phyloP scores from a whole-genome alignment of 257 asterid species.

The Capsicum chinense region DNA sequence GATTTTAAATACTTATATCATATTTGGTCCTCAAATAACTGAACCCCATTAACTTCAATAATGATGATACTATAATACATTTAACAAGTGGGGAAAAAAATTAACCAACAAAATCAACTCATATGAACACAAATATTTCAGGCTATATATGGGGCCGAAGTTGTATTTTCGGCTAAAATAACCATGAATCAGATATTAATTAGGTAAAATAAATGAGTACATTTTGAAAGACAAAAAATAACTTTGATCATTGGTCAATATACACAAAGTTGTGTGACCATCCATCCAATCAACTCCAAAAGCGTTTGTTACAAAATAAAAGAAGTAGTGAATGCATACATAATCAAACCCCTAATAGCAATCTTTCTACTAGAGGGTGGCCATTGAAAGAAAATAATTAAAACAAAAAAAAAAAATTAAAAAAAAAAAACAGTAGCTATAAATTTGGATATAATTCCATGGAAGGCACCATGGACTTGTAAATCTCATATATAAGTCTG shows the following conservation, averaged over 20 bases:
- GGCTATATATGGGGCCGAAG: not conserved
- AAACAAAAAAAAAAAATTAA: too few relatives aligned
- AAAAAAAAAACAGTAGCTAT: not conserved
- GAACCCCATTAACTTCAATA: not conserved
- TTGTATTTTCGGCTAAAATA: too few relatives aligned
- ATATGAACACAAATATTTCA: not conserved
- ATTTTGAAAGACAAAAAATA: too few relatives aligned
- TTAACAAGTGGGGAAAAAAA: not conserved
- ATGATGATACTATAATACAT: not conserved
- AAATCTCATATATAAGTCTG: constrained; percentile 71
- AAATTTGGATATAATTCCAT: constrained; percentile 49
- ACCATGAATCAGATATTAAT: too few relatives aligned
- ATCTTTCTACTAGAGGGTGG: not conserved
- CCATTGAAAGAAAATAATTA: not conserved
- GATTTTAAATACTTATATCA: not conserved
- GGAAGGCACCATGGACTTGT: constrained; percentile 66
- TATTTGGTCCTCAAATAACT: not conserved
- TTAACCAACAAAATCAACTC: not conserved
- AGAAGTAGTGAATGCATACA: not conserved
- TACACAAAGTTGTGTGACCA: not conserved
- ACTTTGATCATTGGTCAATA: too few relatives aligned
- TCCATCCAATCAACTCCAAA: not conserved
- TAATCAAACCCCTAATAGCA: not conserved
- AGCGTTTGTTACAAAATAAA: not conserved
- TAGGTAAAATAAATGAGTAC: too few relatives aligned